Base-by-base conservation (phyloP, 169 alveolate genomes). In the Eimeria falciformis region DNA sequence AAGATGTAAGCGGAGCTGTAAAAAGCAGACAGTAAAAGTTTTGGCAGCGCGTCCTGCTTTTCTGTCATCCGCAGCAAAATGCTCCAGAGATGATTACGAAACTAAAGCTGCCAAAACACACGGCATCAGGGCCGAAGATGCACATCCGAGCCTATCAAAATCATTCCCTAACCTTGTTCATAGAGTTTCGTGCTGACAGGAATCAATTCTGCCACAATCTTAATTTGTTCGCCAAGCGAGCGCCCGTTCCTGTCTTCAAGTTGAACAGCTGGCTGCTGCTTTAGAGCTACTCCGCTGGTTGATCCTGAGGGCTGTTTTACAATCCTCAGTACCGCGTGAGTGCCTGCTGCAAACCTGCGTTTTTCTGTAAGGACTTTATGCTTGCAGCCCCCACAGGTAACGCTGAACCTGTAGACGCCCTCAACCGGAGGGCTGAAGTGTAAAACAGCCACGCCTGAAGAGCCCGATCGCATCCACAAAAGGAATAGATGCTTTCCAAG, bases 231-330 rank as follows among this genome's bases (percentile, higher is more conserved):
- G 23, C 45, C 62, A 7, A 81, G 27, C 45, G 90, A 75, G 77
- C 18, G 65, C 23, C 90, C 77, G 11, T 81, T 11, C 40, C 73
- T 58, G 90, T 81, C 77, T 5, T 55, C 62, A 33, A 81, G 33
- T 56, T 81, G 90, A n/a, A 53, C 90, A 1, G 73, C 90, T 6
- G 90, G 90, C 90, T 81, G 90, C 53, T 81, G 47, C 45, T 53
- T 75, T 53, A 81, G 33, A 14, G 56, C 14, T 55, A 77, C 45
- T 5, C 90, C 90, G 68, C 78, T 81, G 55, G 23, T 55, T 11
- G 90, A 75, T 23, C 90, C 90, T 18, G 90, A 81, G 56, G 90
- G 90, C 78, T 81, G 90, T 5, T 56, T 29, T 46, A 18, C 17
- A 9, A 81, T 65, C 17, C 46, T 53, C 2, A 81, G 55, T 6